phyloP scores from a whole-genome alignment of 176 grass and related monocot genomes.

The Oryza brachyantha region DNA sequence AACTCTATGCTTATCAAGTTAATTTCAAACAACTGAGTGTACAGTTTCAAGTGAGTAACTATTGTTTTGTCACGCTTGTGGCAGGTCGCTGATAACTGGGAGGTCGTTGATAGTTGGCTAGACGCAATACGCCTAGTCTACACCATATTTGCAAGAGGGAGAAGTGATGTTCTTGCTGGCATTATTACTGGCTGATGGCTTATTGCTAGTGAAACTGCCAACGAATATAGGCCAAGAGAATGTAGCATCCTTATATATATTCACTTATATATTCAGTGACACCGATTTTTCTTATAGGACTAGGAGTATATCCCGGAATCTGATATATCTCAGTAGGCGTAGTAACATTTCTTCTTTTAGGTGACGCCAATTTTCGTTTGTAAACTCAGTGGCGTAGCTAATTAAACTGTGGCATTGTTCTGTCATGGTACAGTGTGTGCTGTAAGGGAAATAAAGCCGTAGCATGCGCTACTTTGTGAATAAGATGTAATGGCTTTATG shows the following conservation, averaged over 20 bases:
- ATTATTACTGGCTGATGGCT: conserved; percentile 80
- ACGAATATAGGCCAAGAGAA: neutral
- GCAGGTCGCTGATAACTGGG: conserved; percentile 95
- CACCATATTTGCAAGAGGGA: conserved; percentile 90
- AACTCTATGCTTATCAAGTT: neutral
- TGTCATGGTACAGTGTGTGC: neutral
- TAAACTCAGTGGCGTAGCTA: conserved; percentile 16
- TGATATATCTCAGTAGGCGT: neutral
- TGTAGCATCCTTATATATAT: conserved; percentile 25
- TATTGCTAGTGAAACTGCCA: neutral
- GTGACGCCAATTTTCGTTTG: conserved; percentile 18
- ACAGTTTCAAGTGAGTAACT: conserved; percentile 4
- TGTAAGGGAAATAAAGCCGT: neutral
- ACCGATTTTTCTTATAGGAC: neutral
- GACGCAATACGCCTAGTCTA: conserved; percentile 90
- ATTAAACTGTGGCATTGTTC: conserved; percentile 4
- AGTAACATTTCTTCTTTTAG: conserved; percentile 31
- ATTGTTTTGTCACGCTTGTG: neutral
- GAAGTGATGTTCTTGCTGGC: conserved; percentile 85
- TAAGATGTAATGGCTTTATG: neutral
- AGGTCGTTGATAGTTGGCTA: conserved; percentile 79
- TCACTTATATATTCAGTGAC: neutral
- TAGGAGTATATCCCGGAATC: neutral
- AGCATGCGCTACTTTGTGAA: neutral
- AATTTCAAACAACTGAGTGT: neutral